Conservation (phyloP, 768 basidiomycete genomes). For the Calocera cornea region DNA sequence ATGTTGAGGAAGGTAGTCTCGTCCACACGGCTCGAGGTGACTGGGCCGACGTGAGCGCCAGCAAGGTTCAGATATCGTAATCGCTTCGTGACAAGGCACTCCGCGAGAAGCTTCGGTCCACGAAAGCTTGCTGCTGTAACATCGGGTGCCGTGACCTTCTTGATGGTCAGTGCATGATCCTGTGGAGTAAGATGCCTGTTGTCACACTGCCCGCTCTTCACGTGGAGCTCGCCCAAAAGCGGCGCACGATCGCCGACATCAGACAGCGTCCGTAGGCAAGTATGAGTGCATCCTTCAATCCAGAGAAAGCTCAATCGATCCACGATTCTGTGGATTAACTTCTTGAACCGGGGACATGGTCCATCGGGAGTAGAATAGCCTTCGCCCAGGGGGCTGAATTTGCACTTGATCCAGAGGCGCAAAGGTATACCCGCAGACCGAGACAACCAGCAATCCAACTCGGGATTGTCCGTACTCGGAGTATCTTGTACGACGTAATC, state of each 20-base stretch:
- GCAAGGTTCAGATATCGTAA: too few relatives aligned
- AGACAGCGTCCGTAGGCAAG: background rate
- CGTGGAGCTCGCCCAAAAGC: background rate
- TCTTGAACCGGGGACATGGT: background rate
- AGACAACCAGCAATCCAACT: background rate
- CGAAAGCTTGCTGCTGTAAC: background rate
- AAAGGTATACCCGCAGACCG: background rate
- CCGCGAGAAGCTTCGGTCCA: background rate
- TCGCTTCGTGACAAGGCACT: too few relatives aligned
- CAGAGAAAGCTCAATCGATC: background rate
- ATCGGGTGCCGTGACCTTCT: background rate
- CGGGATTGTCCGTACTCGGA: background rate
- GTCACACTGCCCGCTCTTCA: background rate
- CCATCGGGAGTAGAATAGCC: background rate
- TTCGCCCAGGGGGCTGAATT: background rate
- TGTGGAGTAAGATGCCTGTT: background rate
- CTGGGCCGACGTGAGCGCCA: too few relatives aligned
- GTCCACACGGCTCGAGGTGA: too few relatives aligned
- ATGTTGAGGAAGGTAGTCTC: too few relatives aligned
- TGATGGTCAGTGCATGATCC: background rate
- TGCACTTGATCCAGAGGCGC: background rate
- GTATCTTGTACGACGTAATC: background rate
- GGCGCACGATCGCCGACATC: background rate
- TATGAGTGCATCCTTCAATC: background rate
- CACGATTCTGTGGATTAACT: background rate